Evolutionary conservation across 108 stramenopile genomes (phyloP).

Genomic region (Nannochloropsis granulata): DNA sequence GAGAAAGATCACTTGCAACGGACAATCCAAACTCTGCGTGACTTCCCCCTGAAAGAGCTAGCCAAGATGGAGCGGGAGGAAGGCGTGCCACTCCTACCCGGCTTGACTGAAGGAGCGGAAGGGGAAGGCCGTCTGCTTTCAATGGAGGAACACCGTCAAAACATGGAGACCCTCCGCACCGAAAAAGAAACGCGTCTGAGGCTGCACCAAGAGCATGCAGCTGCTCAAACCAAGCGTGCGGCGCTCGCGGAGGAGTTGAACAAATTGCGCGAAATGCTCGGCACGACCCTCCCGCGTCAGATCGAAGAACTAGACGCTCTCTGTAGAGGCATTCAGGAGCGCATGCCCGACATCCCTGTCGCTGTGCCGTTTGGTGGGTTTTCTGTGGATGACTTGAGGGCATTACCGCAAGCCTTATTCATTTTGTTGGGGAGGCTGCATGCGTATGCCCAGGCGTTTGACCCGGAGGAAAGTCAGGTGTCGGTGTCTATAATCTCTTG

Average conservation of each 20-base stretch:
- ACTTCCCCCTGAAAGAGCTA: slow-evolving; percentile 20
- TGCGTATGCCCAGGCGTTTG: not conserved
- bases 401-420: not conserved
- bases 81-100: slow-evolving; percentile 6
- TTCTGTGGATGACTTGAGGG: not conserved
- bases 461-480: not conserved
- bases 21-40: slow-evolving; percentile 24
- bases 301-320: not conserved
- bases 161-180: not conserved
- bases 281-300: not conserved
- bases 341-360: not conserved
- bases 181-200: not conserved
- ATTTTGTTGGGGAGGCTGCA: not conserved
- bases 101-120: not conserved
- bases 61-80: slow-evolving; percentile 24
- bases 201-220: not conserved
- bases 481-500: not conserved
- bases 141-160: not conserved
- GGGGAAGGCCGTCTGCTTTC: not conserved
- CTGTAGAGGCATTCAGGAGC: not conserved
- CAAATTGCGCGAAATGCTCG: not conserved
- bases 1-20: slow-evolving; percentile 31
- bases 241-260: not conserved
- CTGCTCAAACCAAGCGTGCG: not conserved
- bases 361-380: not conserved